Percentiles rank a stretch among this genome's conserved stretches.
Conservation (phyloP, 768 basidiomycete species). For the Russula dissimulans region DNA sequence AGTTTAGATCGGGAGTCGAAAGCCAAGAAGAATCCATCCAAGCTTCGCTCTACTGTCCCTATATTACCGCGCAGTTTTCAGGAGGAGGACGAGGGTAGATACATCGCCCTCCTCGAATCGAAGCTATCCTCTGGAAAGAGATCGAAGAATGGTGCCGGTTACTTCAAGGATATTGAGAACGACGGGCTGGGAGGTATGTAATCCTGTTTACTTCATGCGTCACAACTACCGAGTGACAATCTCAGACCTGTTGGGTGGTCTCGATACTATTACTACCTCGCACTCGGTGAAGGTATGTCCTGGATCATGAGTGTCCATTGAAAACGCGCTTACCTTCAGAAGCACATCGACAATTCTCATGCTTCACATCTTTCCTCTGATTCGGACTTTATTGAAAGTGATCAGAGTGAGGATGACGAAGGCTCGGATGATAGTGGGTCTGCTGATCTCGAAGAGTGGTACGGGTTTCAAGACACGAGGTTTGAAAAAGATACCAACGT, state of each 20-base stretch:
- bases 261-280: conserved; percentile 17
- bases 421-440: not conserved
- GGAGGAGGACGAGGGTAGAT: conserved; percentile 69
- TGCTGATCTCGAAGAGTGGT: conserved; percentile 32
- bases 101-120: conserved; percentile 76
- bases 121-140: conserved; percentile 52
- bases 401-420: conserved; percentile 23
- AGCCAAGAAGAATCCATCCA: conserved; percentile 2
- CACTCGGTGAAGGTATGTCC: not conserved
- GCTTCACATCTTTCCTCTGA: conserved; percentile 18
- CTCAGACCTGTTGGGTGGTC: conserved; percentile 23
- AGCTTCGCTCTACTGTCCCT: conserved; percentile 9
- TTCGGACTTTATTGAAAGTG: conserved; percentile 23
- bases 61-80: conserved; percentile 27
- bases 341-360: not conserved
- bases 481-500: conserved; percentile 23
- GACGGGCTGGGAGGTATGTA: conserved; percentile 80
- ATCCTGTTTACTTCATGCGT: not conserved
- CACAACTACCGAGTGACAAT: not conserved
- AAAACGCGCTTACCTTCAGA: not conserved
- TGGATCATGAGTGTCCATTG: not conserved
- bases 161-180: conserved; percentile 39
- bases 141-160: conserved; percentile 33
- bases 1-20: not conserved
- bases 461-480: conserved; percentile 28